Conservation (phyloP, 768 basidiomycete species). For the Podaxis sp. region DNA sequence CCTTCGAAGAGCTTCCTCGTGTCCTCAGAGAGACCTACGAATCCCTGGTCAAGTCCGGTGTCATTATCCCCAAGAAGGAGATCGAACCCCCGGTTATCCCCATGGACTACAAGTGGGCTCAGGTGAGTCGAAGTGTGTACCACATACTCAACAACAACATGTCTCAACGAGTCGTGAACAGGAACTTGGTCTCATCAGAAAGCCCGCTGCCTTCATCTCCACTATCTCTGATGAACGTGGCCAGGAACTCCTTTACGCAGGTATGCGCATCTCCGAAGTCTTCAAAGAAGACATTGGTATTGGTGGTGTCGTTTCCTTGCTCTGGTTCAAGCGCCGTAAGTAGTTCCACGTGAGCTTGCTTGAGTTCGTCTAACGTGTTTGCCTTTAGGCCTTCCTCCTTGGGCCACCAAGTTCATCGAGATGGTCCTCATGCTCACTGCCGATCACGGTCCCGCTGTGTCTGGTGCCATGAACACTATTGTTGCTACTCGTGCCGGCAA, state of each 20-base stretch:
- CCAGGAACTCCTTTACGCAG: constrained; percentile 96
- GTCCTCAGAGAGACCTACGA: constrained; percentile 86
- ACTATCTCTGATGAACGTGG: constrained; percentile 99
- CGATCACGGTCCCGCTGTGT: constrained; percentile 97
- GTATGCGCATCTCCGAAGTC: constrained; percentile 98
- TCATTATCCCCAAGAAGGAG: constrained; percentile 69
- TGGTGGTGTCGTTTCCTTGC: constrained; percentile 91
- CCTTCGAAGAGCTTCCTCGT: constrained; percentile 92
- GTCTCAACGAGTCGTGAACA: constrained; percentile 11
- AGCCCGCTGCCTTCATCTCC: constrained; percentile 98
- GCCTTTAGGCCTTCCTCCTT: constrained; percentile 61
- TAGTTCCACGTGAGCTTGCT: neutral
- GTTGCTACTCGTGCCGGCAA: constrained; percentile 99
- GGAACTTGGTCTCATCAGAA: constrained; percentile 95
- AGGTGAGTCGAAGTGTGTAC: constrained; percentile 29
- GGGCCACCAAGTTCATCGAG: constrained; percentile 98
- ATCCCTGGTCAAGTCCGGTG: constrained; percentile 63
- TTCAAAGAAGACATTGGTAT: constrained; percentile 97
- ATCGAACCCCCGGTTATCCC: constrained; percentile 92
- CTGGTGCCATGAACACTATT: constrained; percentile 99
- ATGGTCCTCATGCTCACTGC: constrained; percentile 99
- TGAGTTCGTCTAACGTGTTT: neutral
- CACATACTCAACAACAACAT: too few relatives aligned
- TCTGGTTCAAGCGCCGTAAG: constrained; percentile 95
- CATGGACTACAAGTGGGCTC: constrained; percentile 99